Conservation (phyloP, 1,284 basidiomycete species). For the Heterobasidion occidentale region DNA sequence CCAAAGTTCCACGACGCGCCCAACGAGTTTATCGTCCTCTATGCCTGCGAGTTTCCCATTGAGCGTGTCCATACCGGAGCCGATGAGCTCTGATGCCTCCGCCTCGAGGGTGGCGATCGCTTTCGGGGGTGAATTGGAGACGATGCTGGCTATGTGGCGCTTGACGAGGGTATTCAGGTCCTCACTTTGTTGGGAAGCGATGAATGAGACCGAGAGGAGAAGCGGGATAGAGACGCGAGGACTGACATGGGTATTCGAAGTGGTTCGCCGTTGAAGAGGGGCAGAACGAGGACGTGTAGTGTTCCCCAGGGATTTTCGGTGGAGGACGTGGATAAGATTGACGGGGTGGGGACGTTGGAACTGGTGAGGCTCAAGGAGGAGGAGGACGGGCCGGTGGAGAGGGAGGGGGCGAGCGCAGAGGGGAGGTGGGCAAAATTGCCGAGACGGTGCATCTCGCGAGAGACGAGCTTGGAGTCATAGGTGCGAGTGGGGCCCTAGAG, state of each 20-base stretch:
- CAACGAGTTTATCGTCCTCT: conserved; percentile 70
- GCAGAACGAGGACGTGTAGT: conserved; percentile 81
- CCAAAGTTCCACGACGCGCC: conserved; percentile 84
- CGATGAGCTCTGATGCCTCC: conserved; percentile 79
- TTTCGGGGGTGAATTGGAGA: conserved; percentile 57
- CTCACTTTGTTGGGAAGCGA: conserved; percentile 45
- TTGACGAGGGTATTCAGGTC: conserved; percentile 80
- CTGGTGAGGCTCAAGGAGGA: conserved; percentile 24
- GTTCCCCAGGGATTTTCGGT: conserved; percentile 70
- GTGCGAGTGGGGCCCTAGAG: conserved; percentile 48
- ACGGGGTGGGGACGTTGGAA: conserved; percentile 18
- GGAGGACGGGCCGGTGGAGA: conserved; percentile 28
- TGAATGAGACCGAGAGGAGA: background rate
- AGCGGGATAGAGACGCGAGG: background rate
- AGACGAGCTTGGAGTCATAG: conserved; percentile 65
- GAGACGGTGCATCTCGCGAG: conserved; percentile 72
- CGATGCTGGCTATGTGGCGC: conserved; percentile 65
- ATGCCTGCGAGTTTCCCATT: conserved; percentile 74
- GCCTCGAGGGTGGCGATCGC: conserved; percentile 63
- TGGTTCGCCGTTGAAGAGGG: conserved; percentile 88
- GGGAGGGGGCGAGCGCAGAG: conserved; percentile 28
- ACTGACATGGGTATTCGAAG: conserved; percentile 79
- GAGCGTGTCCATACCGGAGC: conserved; percentile 86
- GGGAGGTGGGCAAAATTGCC: conserved; percentile 46
- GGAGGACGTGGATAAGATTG: conserved; percentile 27